These are phyloP conservation scores for Pholiota microspora DNA, from an alignment of 768 basidiomycete genomes.

Conservation along the genomic window DNA sequence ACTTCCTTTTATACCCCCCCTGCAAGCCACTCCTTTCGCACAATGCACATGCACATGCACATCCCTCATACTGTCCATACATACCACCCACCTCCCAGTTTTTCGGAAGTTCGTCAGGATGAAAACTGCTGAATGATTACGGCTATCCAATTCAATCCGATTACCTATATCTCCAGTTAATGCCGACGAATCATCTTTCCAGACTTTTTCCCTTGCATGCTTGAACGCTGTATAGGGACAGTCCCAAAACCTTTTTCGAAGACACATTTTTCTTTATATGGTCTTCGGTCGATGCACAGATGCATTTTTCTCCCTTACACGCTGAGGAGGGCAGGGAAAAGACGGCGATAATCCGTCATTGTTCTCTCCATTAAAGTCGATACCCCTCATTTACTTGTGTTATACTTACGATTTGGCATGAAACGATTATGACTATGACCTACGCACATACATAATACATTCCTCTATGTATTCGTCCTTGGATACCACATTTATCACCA, in stretches of 20 bases:
- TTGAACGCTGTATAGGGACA: neutral
- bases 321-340: constrained; percentile 12
- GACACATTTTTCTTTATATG: neutral
- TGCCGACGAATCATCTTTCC: constrained; percentile 12
- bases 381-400: constrained; percentile 16
- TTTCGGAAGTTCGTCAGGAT: constrained; percentile 9
- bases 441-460: constrained; percentile 17
- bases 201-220: neutral
- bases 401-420: constrained; percentile 24
- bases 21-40: constrained; percentile 10
- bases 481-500: constrained; percentile 9
- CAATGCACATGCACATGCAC: constrained; percentile 3
- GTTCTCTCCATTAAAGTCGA: constrained; percentile 17
- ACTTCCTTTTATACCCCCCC: constrained; percentile 15
- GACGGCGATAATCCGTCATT: constrained; percentile 13
- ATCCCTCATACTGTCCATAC: constrained; percentile 6
- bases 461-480: constrained; percentile 12
- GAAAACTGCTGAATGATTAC: constrained; percentile 2
- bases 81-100: neutral
- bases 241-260: neutral
- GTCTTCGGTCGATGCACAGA: neutral
- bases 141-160: constrained; percentile 5
- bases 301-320: constrained; percentile 4
- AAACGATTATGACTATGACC: constrained; percentile 24
- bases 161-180: constrained; percentile 16